Percentiles rank a stretch among this genome's conserved stretches.
These are phyloP conservation scores for Puccinia triticina DNA, from an alignment of 1,284 basidiomycete species.

Conservation along the genomic window DNA sequence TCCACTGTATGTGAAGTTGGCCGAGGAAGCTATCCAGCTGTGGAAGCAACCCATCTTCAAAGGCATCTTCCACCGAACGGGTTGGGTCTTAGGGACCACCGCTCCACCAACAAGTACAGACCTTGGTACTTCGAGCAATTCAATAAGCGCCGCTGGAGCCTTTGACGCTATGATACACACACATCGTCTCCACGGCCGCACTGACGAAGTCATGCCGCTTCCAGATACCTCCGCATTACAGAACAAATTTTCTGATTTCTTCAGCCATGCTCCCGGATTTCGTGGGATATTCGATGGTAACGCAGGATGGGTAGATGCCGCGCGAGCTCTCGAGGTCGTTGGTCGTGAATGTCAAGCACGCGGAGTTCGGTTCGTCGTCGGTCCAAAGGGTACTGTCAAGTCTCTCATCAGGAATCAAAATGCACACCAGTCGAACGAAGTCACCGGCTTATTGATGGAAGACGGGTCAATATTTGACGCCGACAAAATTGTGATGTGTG, in stretches of 20 bases:
- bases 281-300: conserved; percentile 43
- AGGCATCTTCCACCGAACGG: conserved; percentile 34
- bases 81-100: conserved; percentile 37
- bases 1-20: conserved; percentile 42
- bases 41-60: conserved; percentile 46
- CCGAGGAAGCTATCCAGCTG: conserved; percentile 39
- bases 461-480: conserved; percentile 33
- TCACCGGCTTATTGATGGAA: conserved; percentile 39
- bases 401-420: conserved; percentile 18
- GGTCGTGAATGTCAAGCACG: conserved; percentile 7
- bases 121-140: conserved; percentile 9
- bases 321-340: conserved; percentile 36
- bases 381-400: conserved; percentile 35
- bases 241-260: conserved; percentile 30
- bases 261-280: conserved; percentile 36
- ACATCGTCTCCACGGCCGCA: conserved; percentile 20
- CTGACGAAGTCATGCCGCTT: conserved; percentile 3
- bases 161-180: conserved; percentile 33
- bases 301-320: conserved; percentile 48
- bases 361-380: conserved; percentile 33
- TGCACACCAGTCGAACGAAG: conserved; percentile 4
- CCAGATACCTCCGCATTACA: conserved; percentile 9
- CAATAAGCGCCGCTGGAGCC: conserved; percentile 40
- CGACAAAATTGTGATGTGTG: conserved; percentile 38
- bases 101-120: background rate